These are phyloP conservation scores for Phytophthora fragariaefolia DNA, from an alignment of 352 stramenopile genomes.

Conservation along the genomic window DNA sequence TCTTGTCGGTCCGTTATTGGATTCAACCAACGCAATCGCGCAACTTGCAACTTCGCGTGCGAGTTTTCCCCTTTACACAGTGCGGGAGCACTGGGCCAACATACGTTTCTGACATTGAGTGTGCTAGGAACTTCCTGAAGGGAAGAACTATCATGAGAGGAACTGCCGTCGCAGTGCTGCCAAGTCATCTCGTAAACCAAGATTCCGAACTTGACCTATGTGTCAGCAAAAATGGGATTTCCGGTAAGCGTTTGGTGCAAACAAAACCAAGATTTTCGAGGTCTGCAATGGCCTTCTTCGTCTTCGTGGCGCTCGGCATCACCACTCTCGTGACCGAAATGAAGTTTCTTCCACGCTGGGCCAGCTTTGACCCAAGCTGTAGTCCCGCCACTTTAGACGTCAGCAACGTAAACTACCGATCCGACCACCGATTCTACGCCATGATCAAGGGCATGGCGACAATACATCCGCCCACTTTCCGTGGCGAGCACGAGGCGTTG, in stretches of 20 bases:
- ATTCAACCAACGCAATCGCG: too few species aligned
- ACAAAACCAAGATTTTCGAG: conserved; percentile 3
- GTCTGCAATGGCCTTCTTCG: conserved; percentile 5
- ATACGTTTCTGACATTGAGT: too few species aligned
- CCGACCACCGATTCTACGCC: conserved; percentile 15
- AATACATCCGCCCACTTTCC: conserved; percentile 24
- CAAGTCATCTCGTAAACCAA: neutral
- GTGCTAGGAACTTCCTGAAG: neutral
- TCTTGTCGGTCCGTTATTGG: too few species aligned
- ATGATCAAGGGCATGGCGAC: conserved; percentile 17
- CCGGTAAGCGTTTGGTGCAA: neutral
- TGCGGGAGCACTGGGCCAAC: neutral
- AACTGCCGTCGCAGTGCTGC: neutral
- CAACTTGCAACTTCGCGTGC: neutral
- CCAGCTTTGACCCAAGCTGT: conserved; percentile 13
- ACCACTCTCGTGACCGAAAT: conserved; percentile 10
- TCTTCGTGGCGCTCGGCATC: conserved; percentile 3
- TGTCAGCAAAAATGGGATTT: neutral
- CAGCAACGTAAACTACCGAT: conserved; percentile 14
- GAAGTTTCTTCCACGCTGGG: conserved; percentile 9
- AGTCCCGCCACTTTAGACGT: conserved; percentile 8
- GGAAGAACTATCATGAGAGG: neutral
- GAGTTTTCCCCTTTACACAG: neutral
- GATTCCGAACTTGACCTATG: neutral
- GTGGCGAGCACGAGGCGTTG: conserved; percentile 11